Conservation (phyloP, 768 basidiomycete genomes). For the Neoboletus brunneissimus region DNA sequence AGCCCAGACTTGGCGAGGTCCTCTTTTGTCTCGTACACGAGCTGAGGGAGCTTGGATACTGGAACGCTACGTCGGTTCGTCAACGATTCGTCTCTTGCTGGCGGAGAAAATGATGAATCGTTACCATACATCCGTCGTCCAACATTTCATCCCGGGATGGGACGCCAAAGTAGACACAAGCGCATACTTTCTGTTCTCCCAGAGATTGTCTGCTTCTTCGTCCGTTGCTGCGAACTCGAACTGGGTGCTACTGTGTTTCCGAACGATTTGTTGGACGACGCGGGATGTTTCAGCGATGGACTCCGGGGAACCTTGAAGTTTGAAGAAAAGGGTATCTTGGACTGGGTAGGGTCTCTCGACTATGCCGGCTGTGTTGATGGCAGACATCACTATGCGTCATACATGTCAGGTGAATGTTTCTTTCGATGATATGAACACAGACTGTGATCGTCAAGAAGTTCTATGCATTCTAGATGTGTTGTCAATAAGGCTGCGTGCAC, state of each 20-base stretch:
- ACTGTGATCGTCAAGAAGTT: conserved; percentile 80
- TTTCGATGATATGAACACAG: conserved; percentile 16
- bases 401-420: background rate
- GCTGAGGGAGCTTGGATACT: conserved; percentile 63
- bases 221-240: conserved; percentile 76
- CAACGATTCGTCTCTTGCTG: background rate
- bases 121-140: conserved; percentile 92
- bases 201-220: conserved; percentile 71
- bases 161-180: conserved; percentile 67
- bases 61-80: conserved; percentile 49
- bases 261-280: conserved; percentile 57
- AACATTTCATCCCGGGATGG: conserved; percentile 63
- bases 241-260: conserved; percentile 61
- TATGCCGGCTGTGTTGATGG: conserved; percentile 67
- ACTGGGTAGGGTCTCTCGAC: conserved; percentile 61
- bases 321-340: conserved; percentile 85
- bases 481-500: background rate
- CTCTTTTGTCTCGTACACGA: conserved; percentile 75
- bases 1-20: conserved; percentile 62
- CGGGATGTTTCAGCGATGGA: conserved; percentile 58
- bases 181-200: conserved; percentile 86
- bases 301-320: conserved; percentile 74
- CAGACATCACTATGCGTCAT: conserved; percentile 60
- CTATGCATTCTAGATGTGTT: conserved; percentile 67
- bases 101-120: background rate